Evolutionary conservation across 2,329 filamentous ascomycete species (phyloP).

Genomic region (Penicillium freii): DNA sequence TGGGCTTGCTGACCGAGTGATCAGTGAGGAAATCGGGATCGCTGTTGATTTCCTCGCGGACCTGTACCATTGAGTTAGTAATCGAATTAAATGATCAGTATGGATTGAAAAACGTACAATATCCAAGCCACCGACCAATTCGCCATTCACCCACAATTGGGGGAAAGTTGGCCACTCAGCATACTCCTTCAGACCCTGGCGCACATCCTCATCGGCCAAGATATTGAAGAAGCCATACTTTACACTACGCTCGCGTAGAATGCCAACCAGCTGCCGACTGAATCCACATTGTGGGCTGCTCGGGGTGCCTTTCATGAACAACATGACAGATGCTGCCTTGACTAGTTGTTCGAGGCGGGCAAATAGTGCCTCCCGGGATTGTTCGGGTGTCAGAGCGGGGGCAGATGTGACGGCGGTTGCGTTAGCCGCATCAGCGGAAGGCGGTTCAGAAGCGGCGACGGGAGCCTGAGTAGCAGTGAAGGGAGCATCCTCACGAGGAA

Average conservation of each 20-base stretch:
- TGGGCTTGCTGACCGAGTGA: constrained; percentile 55
- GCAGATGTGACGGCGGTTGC: constrained; percentile 25
- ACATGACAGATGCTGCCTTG: constrained; percentile 94
- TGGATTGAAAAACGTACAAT: constrained; percentile 65
- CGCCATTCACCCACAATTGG: constrained; percentile 87
- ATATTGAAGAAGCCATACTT: constrained; percentile 99
- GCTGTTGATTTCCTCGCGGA: constrained; percentile 88
- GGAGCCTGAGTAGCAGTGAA: constrained; percentile 33
- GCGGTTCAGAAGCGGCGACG: constrained; percentile 13
- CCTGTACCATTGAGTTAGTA: constrained; percentile 50
- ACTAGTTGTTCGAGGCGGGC: constrained; percentile 79
- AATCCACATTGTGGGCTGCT: constrained; percentile 88
- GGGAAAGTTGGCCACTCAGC: constrained; percentile 99
- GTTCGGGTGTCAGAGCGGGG: constrained; percentile 41
- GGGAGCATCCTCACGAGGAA: constrained; percentile 37
- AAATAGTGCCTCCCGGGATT: constrained; percentile 79
- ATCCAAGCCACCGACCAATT: constrained; percentile 88
- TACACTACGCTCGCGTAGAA: constrained; percentile 84
- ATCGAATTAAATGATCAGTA: neutral
- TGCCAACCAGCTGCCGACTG: constrained; percentile 80
- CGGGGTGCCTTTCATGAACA: constrained; percentile 98
- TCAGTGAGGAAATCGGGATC: constrained; percentile 78
- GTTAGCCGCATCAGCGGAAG: constrained; percentile 26
- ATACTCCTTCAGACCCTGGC: constrained; percentile 93
- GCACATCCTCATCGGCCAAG: constrained; percentile 91